Evolutionary conservation across 305 asterid species (phyloP).

Genomic region (Vinca major): DNA sequence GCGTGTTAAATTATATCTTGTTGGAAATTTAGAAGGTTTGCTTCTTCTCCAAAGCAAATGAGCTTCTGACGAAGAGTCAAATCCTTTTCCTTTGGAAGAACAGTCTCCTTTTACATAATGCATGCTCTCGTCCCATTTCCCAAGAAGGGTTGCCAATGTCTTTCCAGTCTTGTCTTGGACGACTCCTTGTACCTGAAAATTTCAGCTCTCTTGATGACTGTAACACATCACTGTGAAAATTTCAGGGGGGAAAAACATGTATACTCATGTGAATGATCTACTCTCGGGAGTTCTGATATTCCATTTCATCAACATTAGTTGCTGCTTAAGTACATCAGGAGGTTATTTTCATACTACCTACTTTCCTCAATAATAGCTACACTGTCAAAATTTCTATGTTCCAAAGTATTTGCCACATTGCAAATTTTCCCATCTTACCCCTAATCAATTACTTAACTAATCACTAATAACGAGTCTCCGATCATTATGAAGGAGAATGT

Average conservation of each 20-base stretch:
- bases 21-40: constrained; percentile 60
- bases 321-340: neutral
- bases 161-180: constrained; percentile 73
- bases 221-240: neutral
- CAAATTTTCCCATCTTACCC: too few relatives aligned
- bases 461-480: too few relatives aligned
- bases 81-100: constrained; percentile 52
- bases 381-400: too few relatives aligned
- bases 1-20: constrained; percentile 77
- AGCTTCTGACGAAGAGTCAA: constrained; percentile 54
- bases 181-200: constrained; percentile 70
- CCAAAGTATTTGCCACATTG: too few relatives aligned
- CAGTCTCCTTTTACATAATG: constrained; percentile 61
- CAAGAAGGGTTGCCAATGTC: constrained; percentile 64
- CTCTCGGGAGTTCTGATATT: neutral
- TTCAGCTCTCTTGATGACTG: constrained; percentile 4
- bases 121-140: constrained; percentile 98
- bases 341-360: neutral
- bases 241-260: neutral
- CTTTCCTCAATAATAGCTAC: too few relatives aligned
- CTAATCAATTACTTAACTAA: too few relatives aligned
- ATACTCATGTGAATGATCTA: neutral
- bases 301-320: neutral
- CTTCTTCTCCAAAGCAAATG: constrained; percentile 73
- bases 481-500: too few relatives aligned